phyloP scores from a whole-genome alignment of 805 yeast species.

The Clavispora fructus region DNA sequence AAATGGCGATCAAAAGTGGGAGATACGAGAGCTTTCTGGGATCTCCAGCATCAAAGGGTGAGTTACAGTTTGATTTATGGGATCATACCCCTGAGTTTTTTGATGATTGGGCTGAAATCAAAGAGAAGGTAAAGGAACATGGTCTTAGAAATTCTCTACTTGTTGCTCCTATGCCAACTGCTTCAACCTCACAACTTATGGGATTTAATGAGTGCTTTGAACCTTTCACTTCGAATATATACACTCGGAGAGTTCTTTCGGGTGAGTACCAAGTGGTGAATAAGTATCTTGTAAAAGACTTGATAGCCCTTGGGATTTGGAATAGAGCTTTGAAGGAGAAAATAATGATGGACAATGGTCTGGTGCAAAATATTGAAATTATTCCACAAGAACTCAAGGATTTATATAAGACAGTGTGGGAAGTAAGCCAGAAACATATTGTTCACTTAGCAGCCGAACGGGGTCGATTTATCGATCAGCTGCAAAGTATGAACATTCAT shows the following conservation, averaged over 20 bases:
- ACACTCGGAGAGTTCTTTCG: conserved; percentile 82
- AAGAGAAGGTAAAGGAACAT: conserved; percentile 48
- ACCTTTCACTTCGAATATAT: conserved; percentile 90
- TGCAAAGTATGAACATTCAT: conserved; percentile 41
- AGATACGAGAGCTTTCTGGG: conserved; percentile 70
- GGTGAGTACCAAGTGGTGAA: conserved; percentile 95
- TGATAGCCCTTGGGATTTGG: conserved; percentile 83
- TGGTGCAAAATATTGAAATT: conserved; percentile 68
- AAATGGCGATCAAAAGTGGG: conserved; percentile 68
- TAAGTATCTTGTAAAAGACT: conserved; percentile 76
- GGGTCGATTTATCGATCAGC: conserved; percentile 60
- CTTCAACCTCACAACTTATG: conserved; percentile 91
- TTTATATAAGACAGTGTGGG: conserved; percentile 96
- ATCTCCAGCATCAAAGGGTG: conserved; percentile 86
- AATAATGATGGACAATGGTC: conserved; percentile 75
- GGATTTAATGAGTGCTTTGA: conserved; percentile 96
- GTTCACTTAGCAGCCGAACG: conserved; percentile 84
- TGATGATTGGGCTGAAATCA: conserved; percentile 74
- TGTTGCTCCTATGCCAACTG: conserved; percentile 97
- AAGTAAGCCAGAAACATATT: conserved; percentile 76
- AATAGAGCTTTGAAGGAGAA: conserved; percentile 69
- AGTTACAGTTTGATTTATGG: conserved; percentile 88
- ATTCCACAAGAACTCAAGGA: conserved; percentile 72
- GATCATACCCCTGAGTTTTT: conserved; percentile 68
- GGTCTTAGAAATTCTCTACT: conserved; percentile 86